These are phyloP conservation scores for Sarocladium brachiariae DNA, from an alignment of 2,329 filamentous ascomycete species.

Conservation along the genomic window DNA sequence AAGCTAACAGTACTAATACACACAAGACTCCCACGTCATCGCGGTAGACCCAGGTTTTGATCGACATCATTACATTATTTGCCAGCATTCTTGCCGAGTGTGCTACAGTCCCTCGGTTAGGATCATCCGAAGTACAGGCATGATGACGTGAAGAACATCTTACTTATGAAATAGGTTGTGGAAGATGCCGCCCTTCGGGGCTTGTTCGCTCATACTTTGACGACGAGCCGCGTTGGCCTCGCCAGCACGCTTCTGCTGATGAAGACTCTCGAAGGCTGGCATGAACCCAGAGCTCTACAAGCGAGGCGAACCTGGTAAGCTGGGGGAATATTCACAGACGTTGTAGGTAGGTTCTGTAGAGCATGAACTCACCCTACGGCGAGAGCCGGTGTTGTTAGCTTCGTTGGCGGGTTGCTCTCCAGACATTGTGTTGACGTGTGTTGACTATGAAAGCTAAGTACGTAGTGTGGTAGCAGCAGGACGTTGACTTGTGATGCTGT, in stretches of 20 bases:
- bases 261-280: slow-evolving; percentile 42
- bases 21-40: not conserved
- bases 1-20: not conserved
- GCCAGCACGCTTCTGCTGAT: slow-evolving; percentile 42
- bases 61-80: not conserved
- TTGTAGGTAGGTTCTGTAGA: not conserved
- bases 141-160: slow-evolving; percentile 15
- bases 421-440: not conserved
- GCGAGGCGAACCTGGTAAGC: too few relatives aligned
- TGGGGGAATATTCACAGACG: too few relatives aligned
- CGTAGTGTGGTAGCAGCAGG: too few relatives aligned
- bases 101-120: slow-evolving; percentile 16
- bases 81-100: slow-evolving; percentile 25
- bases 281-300: slow-evolving; percentile 40
- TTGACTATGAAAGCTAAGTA: too few relatives aligned
- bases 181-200: slow-evolving; percentile 40
- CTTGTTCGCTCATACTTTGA: slow-evolving; percentile 49
- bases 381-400: slow-evolving; percentile 16
- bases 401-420: slow-evolving; percentile 10
- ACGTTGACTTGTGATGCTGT: too few relatives aligned
- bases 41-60: too few relatives aligned
- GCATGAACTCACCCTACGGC: slow-evolving; percentile 22
- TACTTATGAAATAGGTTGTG: slow-evolving; percentile 53
- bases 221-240: slow-evolving; percentile 41
- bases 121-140: not conserved